A percentile compares a stretch with the other conserved stretches of the same genome.
These are phyloP conservation scores for Pythium vanterpoolii DNA, from an alignment of 352 stramenopile species.

Conservation along the genomic window DNA sequence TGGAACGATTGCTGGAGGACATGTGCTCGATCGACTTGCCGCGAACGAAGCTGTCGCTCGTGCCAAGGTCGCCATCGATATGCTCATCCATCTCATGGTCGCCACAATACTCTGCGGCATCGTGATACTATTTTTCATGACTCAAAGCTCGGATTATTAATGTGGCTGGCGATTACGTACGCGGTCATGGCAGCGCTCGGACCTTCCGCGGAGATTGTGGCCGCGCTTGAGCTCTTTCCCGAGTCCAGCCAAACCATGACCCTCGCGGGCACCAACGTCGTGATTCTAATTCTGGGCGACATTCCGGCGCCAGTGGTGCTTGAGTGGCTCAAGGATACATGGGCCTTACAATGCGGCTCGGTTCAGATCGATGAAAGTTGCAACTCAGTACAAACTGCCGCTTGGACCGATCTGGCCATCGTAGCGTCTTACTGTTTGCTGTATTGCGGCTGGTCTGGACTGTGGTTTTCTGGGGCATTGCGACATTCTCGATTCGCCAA, in stretches of 20 bases:
- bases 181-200: too few relatives aligned
- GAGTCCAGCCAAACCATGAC: too few relatives aligned
- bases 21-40: slow-evolving; percentile 60
- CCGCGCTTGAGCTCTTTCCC: too few relatives aligned
- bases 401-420: slow-evolving; percentile 53
- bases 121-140: slow-evolving; percentile 52
- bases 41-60: slow-evolving; percentile 18
- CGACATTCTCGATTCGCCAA: slow-evolving; percentile 1
- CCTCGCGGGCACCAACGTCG: too few relatives aligned
- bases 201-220: too few relatives aligned
- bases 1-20: slow-evolving; percentile 81
- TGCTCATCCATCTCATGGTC: slow-evolving; percentile 67
- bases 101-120: slow-evolving; percentile 48
- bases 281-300: too few relatives aligned
- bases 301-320: too few relatives aligned
- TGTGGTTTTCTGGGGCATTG: slow-evolving; percentile 59
- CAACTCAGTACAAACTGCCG: slow-evolving; percentile 62
- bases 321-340: too few relatives aligned
- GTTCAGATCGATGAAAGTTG: too few relatives aligned
- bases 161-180: too few relatives aligned
- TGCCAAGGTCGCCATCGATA: slow-evolving; percentile 46
- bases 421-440: slow-evolving; percentile 65
- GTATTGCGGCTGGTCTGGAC: slow-evolving; percentile 72
- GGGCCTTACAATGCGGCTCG: too few relatives aligned
- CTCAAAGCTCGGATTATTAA: too few relatives aligned